These are phyloP conservation scores for Beta corolliflora DNA, from an alignment of 179 eudicot species.

Conservation along the genomic window DNA sequence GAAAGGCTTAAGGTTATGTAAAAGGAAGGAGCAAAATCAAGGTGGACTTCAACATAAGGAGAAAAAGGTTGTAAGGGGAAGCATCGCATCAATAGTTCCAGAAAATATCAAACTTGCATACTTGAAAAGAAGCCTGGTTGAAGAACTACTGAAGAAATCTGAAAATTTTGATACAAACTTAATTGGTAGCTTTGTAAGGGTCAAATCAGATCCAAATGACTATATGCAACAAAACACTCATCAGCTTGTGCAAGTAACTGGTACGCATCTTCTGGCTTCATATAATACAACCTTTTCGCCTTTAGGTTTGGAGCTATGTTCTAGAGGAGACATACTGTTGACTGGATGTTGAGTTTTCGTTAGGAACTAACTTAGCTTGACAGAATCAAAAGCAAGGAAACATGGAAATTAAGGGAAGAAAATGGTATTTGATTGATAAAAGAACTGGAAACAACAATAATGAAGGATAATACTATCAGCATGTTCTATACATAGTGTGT, in stretches of 20 bases:
- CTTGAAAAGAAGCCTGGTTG: conserved; percentile 34
- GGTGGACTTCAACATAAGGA: neutral
- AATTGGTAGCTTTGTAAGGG: conserved; percentile 37
- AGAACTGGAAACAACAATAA: no score
- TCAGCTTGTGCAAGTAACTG: conserved; percentile 43
- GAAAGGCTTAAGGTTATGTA: conserved; percentile 13
- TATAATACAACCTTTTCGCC: neutral
- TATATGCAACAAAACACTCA: conserved; percentile 29
- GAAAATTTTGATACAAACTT: conserved; percentile 29
- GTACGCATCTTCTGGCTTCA: conserved; percentile 17
- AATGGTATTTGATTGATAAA: no score
- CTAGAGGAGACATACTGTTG: neutral
- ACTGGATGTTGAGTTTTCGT: neutral
- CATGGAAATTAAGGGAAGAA: no score
- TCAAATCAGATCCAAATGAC: conserved; percentile 39
- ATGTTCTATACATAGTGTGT: no score
- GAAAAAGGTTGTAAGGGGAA: conserved; percentile 22
- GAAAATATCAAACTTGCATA: conserved; percentile 35
- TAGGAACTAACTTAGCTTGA: no score
- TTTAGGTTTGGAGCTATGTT: neutral
- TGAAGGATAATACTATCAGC: no score
- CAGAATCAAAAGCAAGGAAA: no score
- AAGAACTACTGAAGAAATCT: conserved; percentile 23
- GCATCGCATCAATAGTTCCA: conserved; percentile 30
- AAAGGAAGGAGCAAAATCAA: conserved; percentile 7